Base-by-base conservation (phyloP, 208 protist genomes). In the Trypanosoma lewisi region DNA sequence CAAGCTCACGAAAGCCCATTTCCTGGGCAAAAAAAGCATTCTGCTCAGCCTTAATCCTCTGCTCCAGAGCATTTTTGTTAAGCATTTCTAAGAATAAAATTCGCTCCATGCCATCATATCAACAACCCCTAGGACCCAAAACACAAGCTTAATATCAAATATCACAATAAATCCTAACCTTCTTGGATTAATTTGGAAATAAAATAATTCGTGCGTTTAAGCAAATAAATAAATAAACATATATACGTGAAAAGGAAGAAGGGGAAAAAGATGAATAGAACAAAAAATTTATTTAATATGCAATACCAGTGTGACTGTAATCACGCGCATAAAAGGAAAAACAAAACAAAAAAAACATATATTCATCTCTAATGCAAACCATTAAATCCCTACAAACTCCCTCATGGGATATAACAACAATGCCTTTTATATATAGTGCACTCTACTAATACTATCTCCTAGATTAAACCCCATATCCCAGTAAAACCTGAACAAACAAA, bases 1-100 rank as follows among this genome's bases (percentile, higher is more conserved):
- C 52, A 52, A 57, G 39, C 27, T 67, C 62, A 49, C 62, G 62
- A 21, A 67, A 67, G 7, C 51, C 62, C 34, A n/a, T 50, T 52
- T 67, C 62, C 19, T 67, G 51, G 6, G 37, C 37, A 48, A 59
- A 50, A 50, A 67, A 21, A 31, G 23, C 39, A 41, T 21, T 25
- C 37, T 6, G 59, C 33, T 67, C 62, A 0, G 62, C 27, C 21
- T 21, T 50, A 23, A 39, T 67, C 56, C 62, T 45, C 30, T 31
- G 37, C 17, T 39, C 50, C 25, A 39, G 28, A 5, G 25, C 51
- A 14, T 52, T 58, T 36, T 52, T 27, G 31, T 51, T 7, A 39
- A 67, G 51, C 42, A 59, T 60, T 25, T 31, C 36, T 17, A 67
- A 51, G 17, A 59, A 4, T 27, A 59, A 8, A 42, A 49, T 37